Conservation (phyloP, 2,329 filamentous ascomycete genomes). For the Penicillium hesseltinei region DNA sequence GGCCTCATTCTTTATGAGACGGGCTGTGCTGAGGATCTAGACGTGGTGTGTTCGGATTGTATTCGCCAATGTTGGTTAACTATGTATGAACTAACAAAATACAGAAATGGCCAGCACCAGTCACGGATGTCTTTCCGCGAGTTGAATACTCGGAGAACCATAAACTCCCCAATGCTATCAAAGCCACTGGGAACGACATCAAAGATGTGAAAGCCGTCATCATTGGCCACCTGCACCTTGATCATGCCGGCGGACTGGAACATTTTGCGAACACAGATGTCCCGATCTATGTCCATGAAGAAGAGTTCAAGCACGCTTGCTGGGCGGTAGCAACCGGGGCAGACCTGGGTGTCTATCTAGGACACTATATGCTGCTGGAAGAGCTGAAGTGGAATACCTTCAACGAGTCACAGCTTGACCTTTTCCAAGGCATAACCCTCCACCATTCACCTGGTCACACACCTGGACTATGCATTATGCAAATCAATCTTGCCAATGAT, state of each 20-base stretch:
- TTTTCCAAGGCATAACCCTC: conserved; percentile 42
- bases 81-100: not conserved
- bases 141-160: conserved; percentile 33
- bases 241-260: conserved; percentile 50
- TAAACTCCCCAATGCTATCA: conserved; percentile 39
- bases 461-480: conserved; percentile 37
- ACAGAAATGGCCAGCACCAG: conserved; percentile 36
- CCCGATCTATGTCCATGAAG: conserved; percentile 50
- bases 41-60: conserved; percentile 28
- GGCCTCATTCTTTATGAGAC: conserved; percentile 50
- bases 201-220: conserved; percentile 49
- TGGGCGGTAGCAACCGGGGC: conserved; percentile 46
- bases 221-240: conserved; percentile 49
- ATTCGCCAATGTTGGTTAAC: not conserved
- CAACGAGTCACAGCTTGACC: conserved; percentile 39
- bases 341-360: conserved; percentile 42
- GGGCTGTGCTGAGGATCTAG: conserved; percentile 46
- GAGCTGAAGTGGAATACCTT: conserved; percentile 47
- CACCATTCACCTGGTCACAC: conserved; percentile 41
- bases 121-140: conserved; percentile 43
- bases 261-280: conserved; percentile 45
- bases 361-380: conserved; percentile 36
- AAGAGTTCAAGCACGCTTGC: conserved; percentile 48
- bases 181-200: conserved; percentile 42
- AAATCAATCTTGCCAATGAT: conserved; percentile 36